Evolutionary conservation across 148 eudicot genomes (phyloP).

Genomic region (Drosera capensis): DNA sequence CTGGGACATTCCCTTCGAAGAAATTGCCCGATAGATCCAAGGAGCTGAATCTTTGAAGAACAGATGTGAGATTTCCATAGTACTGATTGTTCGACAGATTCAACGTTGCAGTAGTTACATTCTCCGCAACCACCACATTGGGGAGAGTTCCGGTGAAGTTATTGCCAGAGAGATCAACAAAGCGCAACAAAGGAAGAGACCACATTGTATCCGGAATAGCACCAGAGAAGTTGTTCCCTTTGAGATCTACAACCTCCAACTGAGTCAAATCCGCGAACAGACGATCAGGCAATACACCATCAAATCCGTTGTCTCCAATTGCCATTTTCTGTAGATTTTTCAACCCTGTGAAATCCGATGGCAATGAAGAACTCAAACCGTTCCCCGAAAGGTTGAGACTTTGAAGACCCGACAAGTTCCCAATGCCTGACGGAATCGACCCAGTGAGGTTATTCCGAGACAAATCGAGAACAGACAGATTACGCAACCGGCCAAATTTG

Average conservation of each 20-base stretch:
- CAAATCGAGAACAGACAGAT: conserved; percentile 44
- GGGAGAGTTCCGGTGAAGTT: too few relatives aligned
- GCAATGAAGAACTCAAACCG: not conserved
- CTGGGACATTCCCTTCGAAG: not conserved
- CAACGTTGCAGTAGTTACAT: too few relatives aligned
- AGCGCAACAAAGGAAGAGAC: too few relatives aligned
- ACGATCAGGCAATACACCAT: not conserved
- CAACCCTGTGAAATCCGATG: not conserved
- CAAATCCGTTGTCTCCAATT: not conserved
- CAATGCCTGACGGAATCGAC: not conserved
- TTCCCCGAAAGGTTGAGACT: not conserved
- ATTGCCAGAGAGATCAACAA: too few relatives aligned
- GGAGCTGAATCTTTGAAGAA: too few relatives aligned
- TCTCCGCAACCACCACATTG: too few relatives aligned
- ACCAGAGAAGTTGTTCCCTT: too few relatives aligned
- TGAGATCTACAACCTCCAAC: not conserved
- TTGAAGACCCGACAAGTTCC: not conserved
- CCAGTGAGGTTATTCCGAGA: conserved; percentile 36
- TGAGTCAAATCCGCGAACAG: not conserved
- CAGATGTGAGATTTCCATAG: too few relatives aligned
- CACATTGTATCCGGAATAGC: too few relatives aligned
- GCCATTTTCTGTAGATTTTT: not conserved
- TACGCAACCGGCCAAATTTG: conserved; percentile 38
- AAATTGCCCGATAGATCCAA: too few relatives aligned
- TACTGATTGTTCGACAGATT: too few relatives aligned